Evolutionary conservation across 75 land plant genomes (phyloP).

Genomic region (Pseudotsuga menziesii): DNA sequence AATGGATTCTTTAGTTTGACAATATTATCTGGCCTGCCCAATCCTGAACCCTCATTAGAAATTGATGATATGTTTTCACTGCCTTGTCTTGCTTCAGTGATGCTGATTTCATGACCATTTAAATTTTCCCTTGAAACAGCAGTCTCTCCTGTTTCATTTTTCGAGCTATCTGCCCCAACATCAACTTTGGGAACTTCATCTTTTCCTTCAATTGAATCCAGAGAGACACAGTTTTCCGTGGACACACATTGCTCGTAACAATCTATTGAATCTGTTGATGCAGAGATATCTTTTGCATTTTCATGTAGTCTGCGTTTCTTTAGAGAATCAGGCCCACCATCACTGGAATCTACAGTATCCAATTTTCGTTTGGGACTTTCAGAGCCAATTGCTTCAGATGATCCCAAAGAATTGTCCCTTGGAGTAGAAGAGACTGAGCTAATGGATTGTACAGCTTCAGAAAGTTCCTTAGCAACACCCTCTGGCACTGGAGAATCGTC

Average conservation of each 20-base stretch:
- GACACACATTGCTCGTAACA: neutral
- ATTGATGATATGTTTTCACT: neutral
- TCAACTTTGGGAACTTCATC: neutral
- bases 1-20: conserved; percentile 2
- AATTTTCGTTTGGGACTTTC: conserved; percentile 8
- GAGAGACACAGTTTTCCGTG: neutral
- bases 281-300: neutral
- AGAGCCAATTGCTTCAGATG: neutral
- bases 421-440: neutral
- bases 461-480: conserved; percentile 10
- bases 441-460: neutral
- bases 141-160: neutral
- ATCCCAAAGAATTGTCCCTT: neutral
- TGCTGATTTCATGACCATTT: conserved; percentile 7
- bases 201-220: neutral
- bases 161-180: neutral
- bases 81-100: neutral
- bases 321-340: neutral
- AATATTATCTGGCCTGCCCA: neutral
- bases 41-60: neutral
- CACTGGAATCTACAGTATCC: neutral
- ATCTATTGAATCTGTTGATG: neutral
- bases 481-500: conserved; percentile 38
- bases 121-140: neutral
- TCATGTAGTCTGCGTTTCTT: conserved; percentile 2